phyloP scores from a whole-genome alignment of 2,329 filamentous ascomycete species.

The Curvularia lunata region DNA sequence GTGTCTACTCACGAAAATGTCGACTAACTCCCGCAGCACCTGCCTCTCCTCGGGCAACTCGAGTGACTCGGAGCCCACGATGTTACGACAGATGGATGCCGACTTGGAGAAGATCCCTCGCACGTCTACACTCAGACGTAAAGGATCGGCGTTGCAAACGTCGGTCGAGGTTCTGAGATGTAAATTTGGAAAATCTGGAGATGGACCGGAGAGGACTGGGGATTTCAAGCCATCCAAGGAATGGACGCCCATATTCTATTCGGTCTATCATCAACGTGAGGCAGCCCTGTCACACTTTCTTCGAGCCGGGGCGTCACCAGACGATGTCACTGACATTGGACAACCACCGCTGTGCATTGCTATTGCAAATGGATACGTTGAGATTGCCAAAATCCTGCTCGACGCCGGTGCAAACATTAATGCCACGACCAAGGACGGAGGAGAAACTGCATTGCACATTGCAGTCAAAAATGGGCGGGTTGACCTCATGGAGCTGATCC shows the following conservation, averaged over 20 bases:
- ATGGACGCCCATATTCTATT: constrained; percentile 43
- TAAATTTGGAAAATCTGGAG: constrained; percentile 33
- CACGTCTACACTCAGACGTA: constrained; percentile 21
- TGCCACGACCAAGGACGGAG: constrained; percentile 23
- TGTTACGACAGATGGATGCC: constrained; percentile 23
- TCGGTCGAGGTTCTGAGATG: constrained; percentile 42
- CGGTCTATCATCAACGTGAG: constrained; percentile 41
- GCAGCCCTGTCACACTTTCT: constrained; percentile 43
- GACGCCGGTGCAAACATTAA: constrained; percentile 38
- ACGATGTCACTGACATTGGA: constrained; percentile 29
- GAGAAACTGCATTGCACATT: constrained; percentile 43
- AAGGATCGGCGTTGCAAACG: constrained; percentile 38
- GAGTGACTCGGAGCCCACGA: constrained; percentile 24
- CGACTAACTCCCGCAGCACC: constrained; percentile 26
- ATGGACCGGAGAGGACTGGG: constrained; percentile 8
- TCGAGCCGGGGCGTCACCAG: constrained; percentile 35
- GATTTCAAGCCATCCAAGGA: constrained; percentile 32
- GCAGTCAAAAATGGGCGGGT: constrained; percentile 35
- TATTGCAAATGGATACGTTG: constrained; percentile 33
- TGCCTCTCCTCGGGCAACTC: constrained; percentile 24
- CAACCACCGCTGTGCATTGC: constrained; percentile 40
- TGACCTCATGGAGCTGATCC: constrained; percentile 37
- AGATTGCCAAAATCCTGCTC: constrained; percentile 35
- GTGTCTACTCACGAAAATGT: constrained; percentile 14
- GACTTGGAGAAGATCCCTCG: constrained; percentile 18